Evolutionary conservation across 176 grass and related monocot genomes (phyloP).

Genomic region (Canna indica): DNA sequence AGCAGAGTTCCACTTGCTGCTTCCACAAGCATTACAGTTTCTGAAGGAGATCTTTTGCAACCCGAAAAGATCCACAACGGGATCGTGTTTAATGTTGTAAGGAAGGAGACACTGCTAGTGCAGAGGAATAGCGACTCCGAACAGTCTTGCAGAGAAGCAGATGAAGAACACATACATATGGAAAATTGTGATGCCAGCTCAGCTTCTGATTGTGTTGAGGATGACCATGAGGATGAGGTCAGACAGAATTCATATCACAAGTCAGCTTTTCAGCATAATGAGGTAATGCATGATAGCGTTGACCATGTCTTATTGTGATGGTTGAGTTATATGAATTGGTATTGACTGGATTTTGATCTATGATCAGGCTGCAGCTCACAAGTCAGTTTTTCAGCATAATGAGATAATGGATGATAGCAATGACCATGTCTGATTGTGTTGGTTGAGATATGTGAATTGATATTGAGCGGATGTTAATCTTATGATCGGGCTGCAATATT

Average conservation of each 20-base stretch:
- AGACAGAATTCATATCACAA: neutral
- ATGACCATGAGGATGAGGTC: conserved; percentile 15
- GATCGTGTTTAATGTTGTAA: conserved; percentile 94
- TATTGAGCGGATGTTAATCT: no score
- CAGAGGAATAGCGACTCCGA: conserved; percentile 25
- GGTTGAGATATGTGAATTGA: no score
- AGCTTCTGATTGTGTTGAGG: conserved; percentile 27
- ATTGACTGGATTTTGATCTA: no score
- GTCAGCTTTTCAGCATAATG: neutral
- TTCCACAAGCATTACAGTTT: conserved; percentile 54
- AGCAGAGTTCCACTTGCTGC: conserved; percentile 29
- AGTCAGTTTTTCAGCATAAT: neutral
- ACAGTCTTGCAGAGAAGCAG: conserved; percentile 32
- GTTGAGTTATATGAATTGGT: no score
- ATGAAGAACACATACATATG: conserved; percentile 56
- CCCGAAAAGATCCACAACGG: conserved; percentile 75
- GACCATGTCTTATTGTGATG: no score
- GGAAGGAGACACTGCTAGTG: conserved; percentile 42
- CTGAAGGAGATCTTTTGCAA: conserved; percentile 90
- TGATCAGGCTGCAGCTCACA: no score
- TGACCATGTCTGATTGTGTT: no score
- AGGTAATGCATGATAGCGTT: neutral
- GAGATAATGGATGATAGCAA: neutral
- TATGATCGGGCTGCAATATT: no score
- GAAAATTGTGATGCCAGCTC: conserved; percentile 42